Percentiles rank a stretch among this genome's conserved stretches.
Conservation (phyloP, 192 early-diverging fungal genomes). For the Rhizophagus sp. region DNA sequence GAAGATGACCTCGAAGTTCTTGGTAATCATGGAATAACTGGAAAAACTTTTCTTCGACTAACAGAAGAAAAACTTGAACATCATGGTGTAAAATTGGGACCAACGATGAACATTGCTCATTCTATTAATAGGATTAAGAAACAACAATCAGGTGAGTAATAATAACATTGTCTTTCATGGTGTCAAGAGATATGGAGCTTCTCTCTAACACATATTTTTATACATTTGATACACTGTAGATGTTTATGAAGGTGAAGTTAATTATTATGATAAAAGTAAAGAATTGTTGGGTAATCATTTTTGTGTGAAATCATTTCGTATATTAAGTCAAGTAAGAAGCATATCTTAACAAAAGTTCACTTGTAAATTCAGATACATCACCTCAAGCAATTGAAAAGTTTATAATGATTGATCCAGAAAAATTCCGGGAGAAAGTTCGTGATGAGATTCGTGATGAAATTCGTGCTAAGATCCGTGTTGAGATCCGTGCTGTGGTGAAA, state of each 20-base stretch:
- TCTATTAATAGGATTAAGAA: no score
- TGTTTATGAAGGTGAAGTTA: background rate
- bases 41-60: background rate
- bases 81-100: background rate
- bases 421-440: background rate
- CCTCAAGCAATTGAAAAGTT: background rate
- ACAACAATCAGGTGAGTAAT: slow-evolving; percentile 1
- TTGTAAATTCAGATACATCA: background rate
- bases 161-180: background rate
- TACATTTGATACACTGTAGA: background rate
- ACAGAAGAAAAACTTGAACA: background rate
- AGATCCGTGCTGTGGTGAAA: no score
- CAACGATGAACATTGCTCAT: background rate
- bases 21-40: background rate
- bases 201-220: background rate
- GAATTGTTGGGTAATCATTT: background rate
- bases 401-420: background rate
- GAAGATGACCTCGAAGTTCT: slow-evolving; percentile 3
- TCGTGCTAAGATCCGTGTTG: no score
- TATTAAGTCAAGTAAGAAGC: no score
- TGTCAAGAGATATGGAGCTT: background rate
- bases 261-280: background rate
- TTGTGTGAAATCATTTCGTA: background rate
- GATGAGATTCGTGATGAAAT: background rate
- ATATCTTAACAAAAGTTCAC: no score